These are phyloP conservation scores for Amanita rimosa DNA, from an alignment of 768 basidiomycete genomes.

Conservation along the genomic window DNA sequence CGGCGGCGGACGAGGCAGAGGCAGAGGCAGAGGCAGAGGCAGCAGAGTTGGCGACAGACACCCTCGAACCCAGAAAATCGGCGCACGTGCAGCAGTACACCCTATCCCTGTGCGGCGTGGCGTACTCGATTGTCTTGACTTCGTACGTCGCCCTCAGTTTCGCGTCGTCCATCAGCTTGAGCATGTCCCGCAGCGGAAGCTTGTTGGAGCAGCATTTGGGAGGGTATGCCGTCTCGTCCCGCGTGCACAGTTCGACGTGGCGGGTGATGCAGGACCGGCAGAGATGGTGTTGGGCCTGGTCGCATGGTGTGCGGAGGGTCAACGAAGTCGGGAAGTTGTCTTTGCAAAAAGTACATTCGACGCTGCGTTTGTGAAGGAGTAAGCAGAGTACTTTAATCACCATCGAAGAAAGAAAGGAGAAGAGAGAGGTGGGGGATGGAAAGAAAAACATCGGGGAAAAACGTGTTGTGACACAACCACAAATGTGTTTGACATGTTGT, in stretches of 20 bases:
- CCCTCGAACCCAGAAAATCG: constrained; percentile 1
- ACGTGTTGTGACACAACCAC: background rate
- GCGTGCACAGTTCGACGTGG: constrained; percentile 28
- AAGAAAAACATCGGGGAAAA: background rate
- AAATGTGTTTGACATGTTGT: background rate
- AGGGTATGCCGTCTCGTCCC: constrained; percentile 42
- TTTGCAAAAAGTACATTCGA: constrained; percentile 29
- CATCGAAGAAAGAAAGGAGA: background rate
- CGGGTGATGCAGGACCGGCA: constrained; percentile 30
- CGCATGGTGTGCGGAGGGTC: constrained; percentile 29
- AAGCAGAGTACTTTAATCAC: background rate
- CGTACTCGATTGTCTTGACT: background rate
- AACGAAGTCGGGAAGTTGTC: constrained; percentile 17
- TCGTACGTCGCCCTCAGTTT: background rate
- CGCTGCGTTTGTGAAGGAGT: constrained; percentile 9
- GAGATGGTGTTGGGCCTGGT: constrained; percentile 23
- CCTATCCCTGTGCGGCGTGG: constrained; percentile 1
- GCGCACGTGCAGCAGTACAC: constrained; percentile 4
- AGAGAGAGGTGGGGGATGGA: background rate
- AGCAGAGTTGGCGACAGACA: background rate
- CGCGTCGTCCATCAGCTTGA: constrained; percentile 5
- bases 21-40: too few species aligned
- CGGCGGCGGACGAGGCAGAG: background rate
- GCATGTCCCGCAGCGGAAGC: constrained; percentile 1
- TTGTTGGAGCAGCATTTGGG: constrained; percentile 35